Percentiles rank a stretch among this genome's conserved stretches.
phyloP scores from a whole-genome alignment of 805 yeast species.

The Cyberlindnera americana region DNA sequence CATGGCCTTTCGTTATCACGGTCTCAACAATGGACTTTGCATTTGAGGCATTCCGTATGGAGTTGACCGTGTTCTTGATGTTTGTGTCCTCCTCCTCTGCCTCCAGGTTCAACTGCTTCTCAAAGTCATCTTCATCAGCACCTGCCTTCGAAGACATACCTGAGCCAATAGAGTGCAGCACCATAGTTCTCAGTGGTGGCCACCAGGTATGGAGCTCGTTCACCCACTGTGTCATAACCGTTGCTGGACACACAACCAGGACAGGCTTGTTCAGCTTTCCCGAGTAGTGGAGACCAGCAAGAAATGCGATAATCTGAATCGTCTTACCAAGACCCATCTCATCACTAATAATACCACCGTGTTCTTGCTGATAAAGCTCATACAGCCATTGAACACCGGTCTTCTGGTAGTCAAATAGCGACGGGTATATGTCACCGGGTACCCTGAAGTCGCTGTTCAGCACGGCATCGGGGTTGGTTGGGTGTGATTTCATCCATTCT shows the following conservation, averaged over 20 bases:
- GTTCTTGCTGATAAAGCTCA: constrained; percentile 83
- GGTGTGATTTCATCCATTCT: constrained; percentile 80
- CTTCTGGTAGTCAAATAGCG: constrained; percentile 87
- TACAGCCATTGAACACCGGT: constrained; percentile 98
- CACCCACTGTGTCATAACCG: constrained; percentile 96
- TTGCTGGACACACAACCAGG: constrained; percentile 91
- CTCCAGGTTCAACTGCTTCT: constrained; percentile 40
- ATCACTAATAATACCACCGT: constrained; percentile 96
- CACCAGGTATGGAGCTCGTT: constrained; percentile 96
- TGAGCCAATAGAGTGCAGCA: constrained; percentile 87
- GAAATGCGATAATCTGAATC: constrained; percentile 83
- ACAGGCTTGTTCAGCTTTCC: constrained; percentile 73
- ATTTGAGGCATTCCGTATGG: constrained; percentile 32
- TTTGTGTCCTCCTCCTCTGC: constrained; percentile 39
- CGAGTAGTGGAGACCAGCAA: constrained; percentile 88
- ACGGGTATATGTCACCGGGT: constrained; percentile 89
- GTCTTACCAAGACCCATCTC: constrained; percentile 99
- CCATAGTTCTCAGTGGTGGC: constrained; percentile 88
- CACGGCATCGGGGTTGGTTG: constrained; percentile 68
- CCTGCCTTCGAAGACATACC: constrained; percentile 54
- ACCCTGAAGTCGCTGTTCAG: constrained; percentile 65
- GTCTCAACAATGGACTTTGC: constrained; percentile 51
- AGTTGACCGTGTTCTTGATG: constrained; percentile 26
- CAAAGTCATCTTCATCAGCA: constrained; percentile 47
- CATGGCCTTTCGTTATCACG: constrained; percentile 69